Evolutionary conservation across 2,329 filamentous ascomycete genomes (phyloP).

Genomic region (Venturia oleaginea): DNA sequence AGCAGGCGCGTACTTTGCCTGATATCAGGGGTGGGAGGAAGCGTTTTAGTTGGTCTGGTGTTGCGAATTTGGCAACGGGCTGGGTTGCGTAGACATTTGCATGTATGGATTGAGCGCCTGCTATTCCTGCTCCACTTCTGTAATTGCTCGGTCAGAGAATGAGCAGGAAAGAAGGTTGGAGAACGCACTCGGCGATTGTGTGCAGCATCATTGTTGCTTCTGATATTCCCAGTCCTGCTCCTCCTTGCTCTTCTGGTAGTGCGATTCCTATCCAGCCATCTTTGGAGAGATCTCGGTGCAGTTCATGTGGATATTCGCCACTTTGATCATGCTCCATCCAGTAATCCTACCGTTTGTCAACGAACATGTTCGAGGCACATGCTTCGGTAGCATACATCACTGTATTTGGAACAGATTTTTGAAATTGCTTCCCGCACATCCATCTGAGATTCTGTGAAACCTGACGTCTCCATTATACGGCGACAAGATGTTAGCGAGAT

Average conservation of each 20-base stretch:
- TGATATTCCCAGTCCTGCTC: conserved; percentile 65
- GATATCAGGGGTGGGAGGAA: conserved; percentile 64
- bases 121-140: conserved; percentile 65
- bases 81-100: conserved; percentile 68
- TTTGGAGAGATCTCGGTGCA: conserved; percentile 64
- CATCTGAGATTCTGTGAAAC: conserved; percentile 65
- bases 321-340: conserved; percentile 67
- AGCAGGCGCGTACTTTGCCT: conserved; percentile 64
- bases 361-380: conserved; percentile 1
- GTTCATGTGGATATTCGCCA: conserved; percentile 62
- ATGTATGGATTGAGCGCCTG: conserved; percentile 51
- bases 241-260: conserved; percentile 64
- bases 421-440: conserved; percentile 61
- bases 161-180: neutral
- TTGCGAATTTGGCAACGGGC: conserved; percentile 63
- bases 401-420: conserved; percentile 60
- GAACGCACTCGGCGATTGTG: conserved; percentile 57
- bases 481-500: conserved; percentile 26
- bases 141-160: conserved; percentile 7
- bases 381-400: conserved; percentile 38
- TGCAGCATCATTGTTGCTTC: conserved; percentile 86
- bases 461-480: conserved; percentile 59
- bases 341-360: conserved; percentile 41
- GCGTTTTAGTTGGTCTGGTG: conserved; percentile 50
- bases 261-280: conserved; percentile 78